Conservation (phyloP, 805 yeast genomes). For the Cyberlindnera euphorbiiphila region DNA sequence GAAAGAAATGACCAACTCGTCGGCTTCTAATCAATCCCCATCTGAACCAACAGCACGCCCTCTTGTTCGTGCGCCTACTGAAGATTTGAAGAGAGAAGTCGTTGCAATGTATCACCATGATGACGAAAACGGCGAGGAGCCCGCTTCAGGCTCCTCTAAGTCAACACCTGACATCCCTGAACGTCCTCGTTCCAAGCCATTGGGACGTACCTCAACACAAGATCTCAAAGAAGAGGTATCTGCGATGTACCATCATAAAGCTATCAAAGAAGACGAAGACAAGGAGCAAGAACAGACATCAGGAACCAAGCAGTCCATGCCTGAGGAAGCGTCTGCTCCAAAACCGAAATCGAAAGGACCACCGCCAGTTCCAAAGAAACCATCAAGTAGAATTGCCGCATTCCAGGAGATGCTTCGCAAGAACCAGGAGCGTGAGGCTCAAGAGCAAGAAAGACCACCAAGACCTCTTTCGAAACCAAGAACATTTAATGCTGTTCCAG, state of each 20-base stretch:
- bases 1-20: slow-evolving; percentile 10
- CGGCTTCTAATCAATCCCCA: background rate
- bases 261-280: background rate
- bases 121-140: too few species aligned
- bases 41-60: slow-evolving; percentile 1
- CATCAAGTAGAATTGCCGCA: slow-evolving; percentile 75
- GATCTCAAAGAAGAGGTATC: slow-evolving; percentile 12
- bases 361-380: slow-evolving; percentile 73
- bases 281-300: too few species aligned
- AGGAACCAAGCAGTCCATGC: background rate
- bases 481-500: background rate
- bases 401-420: slow-evolving; percentile 71
- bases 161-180: slow-evolving; percentile 3
- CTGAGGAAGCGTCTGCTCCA: background rate
- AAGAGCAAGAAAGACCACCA: slow-evolving; percentile 50
- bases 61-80: slow-evolving; percentile 1
- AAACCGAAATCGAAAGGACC: slow-evolving; percentile 35
- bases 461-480: slow-evolving; percentile 41
- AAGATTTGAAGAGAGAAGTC: slow-evolving; percentile 3
- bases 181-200: slow-evolving; percentile 8
- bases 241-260: slow-evolving; percentile 5
- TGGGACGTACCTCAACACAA: slow-evolving; percentile 9
- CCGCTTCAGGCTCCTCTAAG: background rate
- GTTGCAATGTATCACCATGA: slow-evolving; percentile 1
- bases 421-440: slow-evolving; percentile 46